Base-by-base conservation (phyloP, 169 alveolate genomes). In the Plasmodium fragile region DNA sequence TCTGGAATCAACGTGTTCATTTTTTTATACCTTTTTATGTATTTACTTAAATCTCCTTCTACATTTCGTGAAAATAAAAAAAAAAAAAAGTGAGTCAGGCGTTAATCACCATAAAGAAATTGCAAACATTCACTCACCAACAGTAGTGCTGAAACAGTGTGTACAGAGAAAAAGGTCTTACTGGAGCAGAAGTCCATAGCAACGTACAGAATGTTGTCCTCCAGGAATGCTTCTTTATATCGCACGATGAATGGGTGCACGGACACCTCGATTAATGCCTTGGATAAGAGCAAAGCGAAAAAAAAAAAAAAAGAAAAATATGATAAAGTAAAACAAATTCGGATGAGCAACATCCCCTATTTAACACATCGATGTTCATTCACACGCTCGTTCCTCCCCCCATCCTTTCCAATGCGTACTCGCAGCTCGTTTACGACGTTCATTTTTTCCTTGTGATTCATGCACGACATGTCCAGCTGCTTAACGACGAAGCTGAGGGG, bases 171-270 rank as follows among this genome's bases (percentile, higher is more conserved):
- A 55, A 72, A 18, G 18, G 7, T 1, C 55, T 25, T 53, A 91
- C 94, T 81, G 72, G 92, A 45, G 36, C 94, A 91, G 71, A 45
- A 91, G 77, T 91, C 94, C 94, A 91, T 91, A 16, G 82, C 92
- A n/a, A 91, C 84, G 75, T 34, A 91, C 55, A 91, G 71, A 41
- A 59, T 72, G n/a, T 45, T 45, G 39, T 81, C 82, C 59, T 91
- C 92, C 70, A 91, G 41, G 65, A 91, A 91, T 10, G 94, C 94
- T 72, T 91, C 94, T 45, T 91, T 91, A 77, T 91, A 91, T 70
- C 92, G n/a, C 43, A 91, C 94, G 55, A 91, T 91, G 53, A 91
- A 91, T 18, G 94, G 94, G n/a, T 91, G 94, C 28, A 81, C 55
- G 16, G 94, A 91, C 8, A 91, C 92, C 49, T 91, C 92, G 73